Conservation (phyloP, 2,329 filamentous ascomycete species). For the Alternaria consortialis region DNA sequence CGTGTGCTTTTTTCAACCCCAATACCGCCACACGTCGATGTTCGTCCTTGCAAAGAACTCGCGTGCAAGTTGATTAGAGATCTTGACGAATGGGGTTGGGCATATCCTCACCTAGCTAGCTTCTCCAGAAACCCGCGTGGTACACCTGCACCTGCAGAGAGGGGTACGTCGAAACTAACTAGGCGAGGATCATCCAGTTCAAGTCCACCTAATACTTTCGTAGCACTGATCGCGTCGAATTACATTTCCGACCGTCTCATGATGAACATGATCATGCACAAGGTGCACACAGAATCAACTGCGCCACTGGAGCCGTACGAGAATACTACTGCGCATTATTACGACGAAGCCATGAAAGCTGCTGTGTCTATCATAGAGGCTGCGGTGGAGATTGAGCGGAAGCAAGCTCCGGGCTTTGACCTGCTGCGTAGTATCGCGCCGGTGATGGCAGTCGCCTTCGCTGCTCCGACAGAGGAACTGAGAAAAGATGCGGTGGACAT, state of each 20-base stretch:
- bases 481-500: constrained; percentile 26
- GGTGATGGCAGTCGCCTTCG: constrained; percentile 31
- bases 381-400: not conserved
- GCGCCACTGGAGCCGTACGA: constrained; percentile 12
- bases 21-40: constrained; percentile 24
- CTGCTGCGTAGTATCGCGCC: constrained; percentile 20
- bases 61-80: constrained; percentile 25
- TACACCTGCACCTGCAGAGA: not conserved
- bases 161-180: not conserved
- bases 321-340: not conserved
- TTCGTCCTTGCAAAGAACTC: constrained; percentile 22
- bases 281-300: constrained; percentile 10
- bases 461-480: constrained; percentile 29
- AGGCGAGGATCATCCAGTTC: not conserved
- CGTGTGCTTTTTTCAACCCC: constrained; percentile 28
- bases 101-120: not conserved
- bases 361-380: not conserved
- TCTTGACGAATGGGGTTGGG: constrained; percentile 15
- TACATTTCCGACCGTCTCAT: constrained; percentile 9
- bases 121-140: not conserved
- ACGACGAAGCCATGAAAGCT: not conserved
- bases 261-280: constrained; percentile 19
- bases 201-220: not conserved
- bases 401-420: constrained; percentile 1
- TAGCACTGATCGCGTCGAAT: constrained; percentile 11